Conservation (phyloP, 345 rosid species). For the Eucalyptus dawsonii region DNA sequence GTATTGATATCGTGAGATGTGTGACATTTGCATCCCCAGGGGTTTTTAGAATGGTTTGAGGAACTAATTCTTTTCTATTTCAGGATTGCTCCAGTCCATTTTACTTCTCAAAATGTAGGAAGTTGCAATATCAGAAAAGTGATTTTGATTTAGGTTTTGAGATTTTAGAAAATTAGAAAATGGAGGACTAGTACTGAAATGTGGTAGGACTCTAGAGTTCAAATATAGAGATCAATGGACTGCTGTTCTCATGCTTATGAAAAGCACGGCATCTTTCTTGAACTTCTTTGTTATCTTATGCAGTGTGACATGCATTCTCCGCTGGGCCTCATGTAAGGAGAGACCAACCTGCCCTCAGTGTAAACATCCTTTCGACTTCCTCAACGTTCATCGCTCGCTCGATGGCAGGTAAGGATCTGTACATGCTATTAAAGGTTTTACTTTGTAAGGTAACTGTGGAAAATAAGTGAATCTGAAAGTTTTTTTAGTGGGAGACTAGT, state of each 20-base stretch:
- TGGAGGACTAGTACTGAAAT: neutral
- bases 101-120: neutral
- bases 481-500: neutral
- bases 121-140: neutral
- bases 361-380: slow-evolving; percentile 78
- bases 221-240: neutral
- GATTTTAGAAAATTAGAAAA: neutral
- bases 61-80: neutral
- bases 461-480: neutral
- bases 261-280: neutral
- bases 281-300: slow-evolving; percentile 7
- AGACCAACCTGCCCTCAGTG: slow-evolving; percentile 86
- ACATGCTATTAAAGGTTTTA: neutral
- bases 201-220: neutral
- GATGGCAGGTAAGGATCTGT: slow-evolving; percentile 57
- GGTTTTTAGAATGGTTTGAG: neutral
- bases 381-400: slow-evolving; percentile 69
- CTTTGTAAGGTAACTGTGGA: neutral
- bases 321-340: slow-evolving; percentile 70
- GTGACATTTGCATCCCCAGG: neutral
- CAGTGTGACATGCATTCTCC: slow-evolving; percentile 87
- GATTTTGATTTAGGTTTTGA: neutral
- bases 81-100: neutral
- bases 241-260: neutral
- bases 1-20: neutral